Evolutionary conservation across 139 green algal genomes (phyloP).

Genomic region (Coelastrella sp.): DNA sequence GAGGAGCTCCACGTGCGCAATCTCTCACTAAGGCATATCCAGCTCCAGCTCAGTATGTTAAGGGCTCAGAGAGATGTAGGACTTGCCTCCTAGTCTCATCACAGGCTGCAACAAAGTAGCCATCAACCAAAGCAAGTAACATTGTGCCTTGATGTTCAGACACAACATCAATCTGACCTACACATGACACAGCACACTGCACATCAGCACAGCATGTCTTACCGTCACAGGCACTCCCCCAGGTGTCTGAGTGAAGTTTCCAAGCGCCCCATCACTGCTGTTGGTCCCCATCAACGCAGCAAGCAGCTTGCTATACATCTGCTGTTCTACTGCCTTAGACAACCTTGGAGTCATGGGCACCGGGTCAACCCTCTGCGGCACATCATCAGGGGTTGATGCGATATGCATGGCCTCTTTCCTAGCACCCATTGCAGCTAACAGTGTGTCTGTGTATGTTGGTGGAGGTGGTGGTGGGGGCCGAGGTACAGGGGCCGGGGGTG

Average conservation of each 20-base stretch:
- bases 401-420: constrained; percentile 16
- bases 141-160: no score
- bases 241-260: no score
- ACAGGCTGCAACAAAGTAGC: no score
- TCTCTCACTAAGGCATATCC: no score
- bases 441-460: not conserved
- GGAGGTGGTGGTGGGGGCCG: not conserved
- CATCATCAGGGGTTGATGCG: not conserved
- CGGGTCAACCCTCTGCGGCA: constrained; percentile 21
- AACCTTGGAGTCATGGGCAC: not conserved
- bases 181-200: no score
- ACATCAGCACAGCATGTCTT: no score
- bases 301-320: constrained; percentile 33
- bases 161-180: no score
- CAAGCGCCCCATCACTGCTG: not conserved
- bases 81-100: no score
- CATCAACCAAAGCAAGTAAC: no score
- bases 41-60: no score
- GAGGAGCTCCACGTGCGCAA: no score
- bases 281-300: not conserved
- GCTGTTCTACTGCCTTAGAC: not conserved
- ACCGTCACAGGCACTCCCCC: not conserved
- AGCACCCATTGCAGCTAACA: constrained; percentile 32
- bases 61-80: no score
- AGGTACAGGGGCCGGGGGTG: not conserved